These are phyloP conservation scores for Posidonia australis DNA, from an alignment of 106 monocot genomes.

Conservation along the genomic window DNA sequence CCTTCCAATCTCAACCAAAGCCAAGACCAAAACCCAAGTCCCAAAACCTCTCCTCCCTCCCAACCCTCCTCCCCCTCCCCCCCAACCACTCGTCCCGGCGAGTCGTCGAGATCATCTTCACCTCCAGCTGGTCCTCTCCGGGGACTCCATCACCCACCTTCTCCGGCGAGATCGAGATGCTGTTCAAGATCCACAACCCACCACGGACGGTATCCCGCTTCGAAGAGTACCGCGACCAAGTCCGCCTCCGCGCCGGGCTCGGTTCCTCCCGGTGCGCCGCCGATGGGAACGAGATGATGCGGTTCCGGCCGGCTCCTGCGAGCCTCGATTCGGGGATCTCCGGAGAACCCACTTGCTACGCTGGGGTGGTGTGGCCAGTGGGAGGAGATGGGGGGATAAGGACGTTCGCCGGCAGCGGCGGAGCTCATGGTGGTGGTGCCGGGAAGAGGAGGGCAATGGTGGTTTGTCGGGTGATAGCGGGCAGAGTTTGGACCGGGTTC, in stretches of 20 bases:
- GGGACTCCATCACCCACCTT: slow-evolving; percentile 16
- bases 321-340: not conserved
- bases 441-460: slow-evolving; percentile 43
- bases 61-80: not conserved
- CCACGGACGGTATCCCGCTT: slow-evolving; percentile 47
- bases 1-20: not conserved
- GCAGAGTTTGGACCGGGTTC: slow-evolving; percentile 32
- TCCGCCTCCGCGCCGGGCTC: slow-evolving; percentile 26
- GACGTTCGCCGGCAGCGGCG: slow-evolving; percentile 17
- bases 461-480: slow-evolving; percentile 71
- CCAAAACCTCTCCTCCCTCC: slow-evolving; percentile 4
- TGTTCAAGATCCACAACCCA: slow-evolving; percentile 75
- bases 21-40: not conserved
- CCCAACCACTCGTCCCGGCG: slow-evolving; percentile 47
- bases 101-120: slow-evolving; percentile 78
- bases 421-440: slow-evolving; percentile 6
- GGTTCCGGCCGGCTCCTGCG: slow-evolving; percentile 41
- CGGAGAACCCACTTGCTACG: slow-evolving; percentile 5
- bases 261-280: slow-evolving; percentile 51
- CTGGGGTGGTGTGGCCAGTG: not conserved
- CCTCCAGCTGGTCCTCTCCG: slow-evolving; percentile 50
- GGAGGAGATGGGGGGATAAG: slow-evolving; percentile 2
- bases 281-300: slow-evolving; percentile 93
- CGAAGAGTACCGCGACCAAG: slow-evolving; percentile 62
- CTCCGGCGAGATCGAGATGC: slow-evolving; percentile 57